Evolutionary conservation across 768 basidiomycete genomes (phyloP), one percentile per base, ranked within the genome.

Genomic region (Coprinopsis cinerea): DNA sequence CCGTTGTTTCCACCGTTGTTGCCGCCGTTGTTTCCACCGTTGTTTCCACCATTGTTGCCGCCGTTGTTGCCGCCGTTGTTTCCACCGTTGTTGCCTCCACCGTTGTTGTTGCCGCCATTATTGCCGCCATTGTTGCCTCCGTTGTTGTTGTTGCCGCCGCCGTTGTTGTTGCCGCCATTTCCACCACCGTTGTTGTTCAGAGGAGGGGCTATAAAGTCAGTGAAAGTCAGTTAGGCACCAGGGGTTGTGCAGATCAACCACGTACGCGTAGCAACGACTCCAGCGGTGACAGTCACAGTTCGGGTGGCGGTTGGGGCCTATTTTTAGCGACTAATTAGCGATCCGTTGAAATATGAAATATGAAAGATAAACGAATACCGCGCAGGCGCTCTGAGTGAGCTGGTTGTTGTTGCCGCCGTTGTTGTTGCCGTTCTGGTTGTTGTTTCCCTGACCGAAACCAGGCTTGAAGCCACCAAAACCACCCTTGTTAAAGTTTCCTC

Each of bases 201-300:
- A 39, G 39, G 20, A 39, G 41, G 26, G 45, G 42, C 37, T 44
- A 48, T 40, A 18, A 47, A 46, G 10, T 24, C n/a, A 7, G 32
- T 26, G 6, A 48, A 23, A 26, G 36, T 46, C 40, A 6, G 23
- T 30, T 42, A 28, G 24, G 27, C n/a, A n/a, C n/a, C n/a, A n/a
- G n/a, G n/a, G n/a, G n/a, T n/a, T n/a, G n/a, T n/a, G n/a, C n/a
- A n/a, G n/a, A n/a, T n/a, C n/a, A n/a, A n/a, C n/a, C n/a, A n/a
- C n/a, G 36, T 39, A 10, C 11, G 11, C 36, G 36, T 7, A 32
- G 59, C 59, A 17, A 59, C 49, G 41, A 60, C 55, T 44, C 58
- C 51, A 53, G 59, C 64, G 25, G 68, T 70, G 32, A 68, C 67
- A 15, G 68, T 69, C n/a, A 67, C 67, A 28, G 66, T 66, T 15